Evolutionary conservation across 2,329 filamentous ascomycete species (phyloP).

Genomic region (Penicillium vulpinum): DNA sequence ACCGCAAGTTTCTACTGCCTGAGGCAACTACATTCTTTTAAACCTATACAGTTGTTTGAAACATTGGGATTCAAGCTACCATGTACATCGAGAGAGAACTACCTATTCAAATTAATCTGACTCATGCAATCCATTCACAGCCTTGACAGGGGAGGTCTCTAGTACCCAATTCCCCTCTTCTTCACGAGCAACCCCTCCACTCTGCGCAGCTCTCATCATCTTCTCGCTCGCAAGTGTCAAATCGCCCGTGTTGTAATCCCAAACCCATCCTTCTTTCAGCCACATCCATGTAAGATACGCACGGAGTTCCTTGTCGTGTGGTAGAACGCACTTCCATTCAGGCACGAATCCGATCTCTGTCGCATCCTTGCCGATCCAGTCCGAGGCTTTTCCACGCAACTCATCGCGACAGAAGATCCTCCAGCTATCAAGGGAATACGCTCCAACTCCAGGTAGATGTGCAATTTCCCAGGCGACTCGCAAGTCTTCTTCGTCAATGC

Average conservation of each 20-base stretch:
- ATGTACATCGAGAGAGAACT: slow-evolving; percentile 5
- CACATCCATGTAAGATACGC: slow-evolving; percentile 89
- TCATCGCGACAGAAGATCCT: slow-evolving; percentile 87
- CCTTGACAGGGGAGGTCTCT: slow-evolving; percentile 35
- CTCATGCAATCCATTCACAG: slow-evolving; percentile 27
- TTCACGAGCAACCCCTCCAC: slow-evolving; percentile 46
- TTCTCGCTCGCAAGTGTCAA: slow-evolving; percentile 42
- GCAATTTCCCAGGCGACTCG: slow-evolving; percentile 76
- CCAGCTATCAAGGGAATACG: slow-evolving; percentile 87
- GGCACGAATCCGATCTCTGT: slow-evolving; percentile 63
- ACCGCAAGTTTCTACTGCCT: background rate
- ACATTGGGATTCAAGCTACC: slow-evolving; percentile 7
- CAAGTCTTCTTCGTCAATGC: slow-evolving; percentile 51
- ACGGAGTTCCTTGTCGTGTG: slow-evolving; percentile 82
- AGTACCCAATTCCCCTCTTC: slow-evolving; percentile 43
- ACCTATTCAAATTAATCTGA: slow-evolving; percentile 10
- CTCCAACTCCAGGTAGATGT: slow-evolving; percentile 73
- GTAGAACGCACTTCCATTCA: slow-evolving; percentile 86
- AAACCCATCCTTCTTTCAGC: slow-evolving; percentile 80
- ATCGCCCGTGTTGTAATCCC: slow-evolving; percentile 70
- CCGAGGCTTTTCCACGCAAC: slow-evolving; percentile 63
- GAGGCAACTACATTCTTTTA: background rate
- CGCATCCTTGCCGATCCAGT: slow-evolving; percentile 63
- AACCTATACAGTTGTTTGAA: background rate
- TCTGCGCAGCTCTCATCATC: slow-evolving; percentile 39